Evolutionary conservation across 2,329 filamentous ascomycete species (phyloP).

Genomic region (Diatrype stigma): DNA sequence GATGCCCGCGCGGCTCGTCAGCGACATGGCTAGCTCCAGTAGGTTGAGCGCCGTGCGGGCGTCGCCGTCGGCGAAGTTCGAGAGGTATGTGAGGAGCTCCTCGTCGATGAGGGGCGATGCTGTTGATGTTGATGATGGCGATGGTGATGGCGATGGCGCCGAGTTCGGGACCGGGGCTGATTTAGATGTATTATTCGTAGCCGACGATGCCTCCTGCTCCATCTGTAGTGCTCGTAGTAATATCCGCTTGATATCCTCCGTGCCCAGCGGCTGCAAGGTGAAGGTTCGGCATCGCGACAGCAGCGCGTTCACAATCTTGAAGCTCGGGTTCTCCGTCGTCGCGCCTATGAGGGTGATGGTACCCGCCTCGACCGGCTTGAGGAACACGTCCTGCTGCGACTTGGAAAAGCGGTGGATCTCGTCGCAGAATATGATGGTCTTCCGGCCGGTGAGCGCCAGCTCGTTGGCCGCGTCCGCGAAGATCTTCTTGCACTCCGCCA

Average conservation of each 20-base stretch:
- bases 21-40: conserved; percentile 79
- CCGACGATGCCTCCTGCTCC: conserved; percentile 49
- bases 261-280: conserved; percentile 70
- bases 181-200: too few relatives aligned
- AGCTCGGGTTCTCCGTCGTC: conserved; percentile 95
- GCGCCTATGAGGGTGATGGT: conserved; percentile 90
- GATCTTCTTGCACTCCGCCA: conserved; percentile 87
- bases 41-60: conserved; percentile 90
- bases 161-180: too few relatives aligned
- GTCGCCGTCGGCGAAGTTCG: conserved; percentile 86
- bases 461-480: conserved; percentile 83
- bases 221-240: conserved; percentile 67
- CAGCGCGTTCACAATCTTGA: conserved; percentile 84
- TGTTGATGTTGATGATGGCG: conserved; percentile 18
- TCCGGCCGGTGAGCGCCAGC: conserved; percentile 73
- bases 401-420: conserved; percentile 93
- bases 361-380: conserved; percentile 87
- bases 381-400: conserved; percentile 88
- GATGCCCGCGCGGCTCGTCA: conserved; percentile 60
- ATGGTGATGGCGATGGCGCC: too few relatives aligned
- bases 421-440: conserved; percentile 96
- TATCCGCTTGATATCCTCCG: conserved; percentile 69
- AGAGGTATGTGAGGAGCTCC: conserved; percentile 75
- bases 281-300: conserved; percentile 89
- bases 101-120: conserved; percentile 65